Percentiles rank a stretch among this genome's conserved stretches.
Conservation (phyloP, 2,329 filamentous ascomycete genomes). For the Colletotrichum sp. region DNA sequence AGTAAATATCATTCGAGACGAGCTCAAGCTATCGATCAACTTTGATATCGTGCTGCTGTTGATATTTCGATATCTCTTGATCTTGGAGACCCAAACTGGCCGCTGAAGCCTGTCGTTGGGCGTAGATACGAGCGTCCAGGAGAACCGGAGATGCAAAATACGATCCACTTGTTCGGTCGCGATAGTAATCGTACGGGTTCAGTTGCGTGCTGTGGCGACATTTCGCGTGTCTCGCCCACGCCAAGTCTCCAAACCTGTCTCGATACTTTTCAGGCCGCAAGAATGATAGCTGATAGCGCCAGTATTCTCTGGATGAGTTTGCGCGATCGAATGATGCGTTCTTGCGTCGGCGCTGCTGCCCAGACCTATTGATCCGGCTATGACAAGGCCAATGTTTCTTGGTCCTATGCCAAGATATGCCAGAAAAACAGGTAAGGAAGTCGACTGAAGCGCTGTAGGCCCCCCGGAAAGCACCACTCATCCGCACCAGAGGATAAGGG, state of each 20-base stretch:
- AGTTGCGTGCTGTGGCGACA: background rate
- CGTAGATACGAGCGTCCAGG: slow-evolving; percentile 1
- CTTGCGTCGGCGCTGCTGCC: background rate
- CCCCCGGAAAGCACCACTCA: background rate
- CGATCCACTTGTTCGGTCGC: slow-evolving; percentile 5
- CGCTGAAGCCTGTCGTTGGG: background rate
- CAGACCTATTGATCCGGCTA: background rate
- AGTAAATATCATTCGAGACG: background rate
- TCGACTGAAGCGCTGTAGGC: background rate
- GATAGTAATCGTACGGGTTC: background rate
- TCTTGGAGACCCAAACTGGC: background rate
- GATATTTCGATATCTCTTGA: background rate
- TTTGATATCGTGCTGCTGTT: background rate
- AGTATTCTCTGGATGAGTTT: background rate
- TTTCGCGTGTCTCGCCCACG: background rate
- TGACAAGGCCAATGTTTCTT: background rate
- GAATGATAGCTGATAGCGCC: background rate
- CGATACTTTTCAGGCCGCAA: background rate
- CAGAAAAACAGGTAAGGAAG: background rate
- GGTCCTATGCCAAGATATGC: background rate
- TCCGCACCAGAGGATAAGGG: background rate
- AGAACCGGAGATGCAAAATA: slow-evolving; percentile 11
- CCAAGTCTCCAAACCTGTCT: background rate
- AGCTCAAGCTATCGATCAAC: background rate
- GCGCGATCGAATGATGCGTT: background rate